A percentile compares a stretch with the other conserved stretches of the same genome.
Evolutionary conservation across 192 early-diverging fungal genomes (phyloP).

Genomic region (Glomus cerebriforme): DNA sequence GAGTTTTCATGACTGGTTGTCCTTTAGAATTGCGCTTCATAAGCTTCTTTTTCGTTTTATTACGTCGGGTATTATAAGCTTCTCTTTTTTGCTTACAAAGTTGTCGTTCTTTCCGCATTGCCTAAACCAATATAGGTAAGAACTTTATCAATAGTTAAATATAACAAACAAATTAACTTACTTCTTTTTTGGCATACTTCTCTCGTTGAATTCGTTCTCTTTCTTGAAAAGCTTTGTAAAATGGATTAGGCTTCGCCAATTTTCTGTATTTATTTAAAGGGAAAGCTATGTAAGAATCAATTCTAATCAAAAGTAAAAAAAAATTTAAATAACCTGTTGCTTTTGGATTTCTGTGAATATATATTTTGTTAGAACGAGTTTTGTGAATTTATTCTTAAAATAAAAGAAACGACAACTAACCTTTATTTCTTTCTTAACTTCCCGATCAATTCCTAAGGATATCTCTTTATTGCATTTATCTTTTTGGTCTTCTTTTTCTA

Average conservation of each 20-base stretch:
- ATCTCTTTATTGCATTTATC: no score
- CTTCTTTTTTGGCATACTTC: background rate
- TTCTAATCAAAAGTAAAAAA: background rate
- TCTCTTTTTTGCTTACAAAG: background rate
- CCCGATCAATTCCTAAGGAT: no score
- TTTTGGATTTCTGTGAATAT: no score
- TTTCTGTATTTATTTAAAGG: background rate
- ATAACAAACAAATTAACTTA: background rate
- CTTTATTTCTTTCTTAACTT: no score
- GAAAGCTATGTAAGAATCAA: background rate
- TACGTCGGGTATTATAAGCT: background rate
- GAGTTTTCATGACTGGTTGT: conserved; percentile 21
- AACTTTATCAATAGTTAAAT: background rate
- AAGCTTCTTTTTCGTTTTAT: conserved; percentile 1
- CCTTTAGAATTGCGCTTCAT: conserved; percentile 13
- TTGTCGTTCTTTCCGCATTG: background rate
- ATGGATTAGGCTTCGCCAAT: conserved; percentile 7
- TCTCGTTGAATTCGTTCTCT: background rate
- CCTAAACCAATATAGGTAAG: background rate
- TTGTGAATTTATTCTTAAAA: no score
- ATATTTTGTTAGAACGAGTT: no score
- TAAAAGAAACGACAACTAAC: no score
- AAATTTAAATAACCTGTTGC: background rate
- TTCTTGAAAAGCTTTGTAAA: conserved; percentile 8
- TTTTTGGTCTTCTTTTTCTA: no score